phyloP scores from a whole-genome alignment of 2,329 filamentous ascomycete species.

The Neospermospora avenae region DNA sequence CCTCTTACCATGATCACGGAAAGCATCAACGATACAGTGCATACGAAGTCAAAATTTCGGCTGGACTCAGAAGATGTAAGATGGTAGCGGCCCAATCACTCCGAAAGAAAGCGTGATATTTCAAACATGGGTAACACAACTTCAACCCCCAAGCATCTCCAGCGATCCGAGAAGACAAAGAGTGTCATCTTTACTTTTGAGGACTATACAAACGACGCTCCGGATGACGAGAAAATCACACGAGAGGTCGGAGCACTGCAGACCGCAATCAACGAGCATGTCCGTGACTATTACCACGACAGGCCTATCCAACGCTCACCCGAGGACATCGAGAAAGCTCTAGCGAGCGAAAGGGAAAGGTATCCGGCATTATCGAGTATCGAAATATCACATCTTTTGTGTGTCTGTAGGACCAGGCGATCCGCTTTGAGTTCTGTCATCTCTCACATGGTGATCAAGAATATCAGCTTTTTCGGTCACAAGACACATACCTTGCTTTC shows the following conservation, averaged over 20 bases:
- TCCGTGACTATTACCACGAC: constrained; percentile 5
- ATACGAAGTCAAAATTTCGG: too few species aligned
- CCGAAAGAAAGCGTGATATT: not conserved
- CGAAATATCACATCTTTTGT: constrained; percentile 9
- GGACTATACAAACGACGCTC: constrained; percentile 12
- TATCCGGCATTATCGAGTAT: constrained; percentile 1
- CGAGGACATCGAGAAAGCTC: constrained; percentile 4
- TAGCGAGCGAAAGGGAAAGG: constrained; percentile 3
- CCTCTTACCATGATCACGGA: not conserved
- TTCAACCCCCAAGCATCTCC: constrained; percentile 8
- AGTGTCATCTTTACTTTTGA: constrained; percentile 12
- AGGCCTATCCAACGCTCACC: not conserved
- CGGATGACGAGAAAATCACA: constrained; percentile 10
- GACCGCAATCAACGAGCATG: constrained; percentile 1
- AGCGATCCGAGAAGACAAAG: constrained; percentile 8
- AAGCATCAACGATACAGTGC: not conserved
- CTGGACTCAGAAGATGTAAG: not conserved
- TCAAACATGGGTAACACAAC: constrained; percentile 3
- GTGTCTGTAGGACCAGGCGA: constrained; percentile 4
- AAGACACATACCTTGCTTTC: constrained; percentile 6
- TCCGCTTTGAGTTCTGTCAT: constrained; percentile 6
- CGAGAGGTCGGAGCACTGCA: constrained; percentile 4
- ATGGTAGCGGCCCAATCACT: not conserved
- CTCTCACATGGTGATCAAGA: constrained; percentile 11
- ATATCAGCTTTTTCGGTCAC: constrained; percentile 10